phyloP scores from a whole-genome alignment of 208 protist genomes.

The Wallacemonas sp. region DNA sequence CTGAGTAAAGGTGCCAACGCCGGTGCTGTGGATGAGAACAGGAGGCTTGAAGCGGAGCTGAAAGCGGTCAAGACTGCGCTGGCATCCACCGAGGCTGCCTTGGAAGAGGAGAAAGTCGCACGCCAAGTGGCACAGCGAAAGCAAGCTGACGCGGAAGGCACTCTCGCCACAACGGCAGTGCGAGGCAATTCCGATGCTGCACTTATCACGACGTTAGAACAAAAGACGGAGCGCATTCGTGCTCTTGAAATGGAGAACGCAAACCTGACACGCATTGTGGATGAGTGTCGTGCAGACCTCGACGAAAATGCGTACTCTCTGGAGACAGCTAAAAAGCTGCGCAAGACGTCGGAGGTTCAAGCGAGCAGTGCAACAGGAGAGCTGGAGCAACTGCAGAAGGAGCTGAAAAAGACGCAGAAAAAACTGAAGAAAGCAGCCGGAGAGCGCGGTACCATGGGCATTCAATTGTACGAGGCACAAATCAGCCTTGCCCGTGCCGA shows the following conservation, averaged over 20 bases:
- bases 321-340: constrained; percentile 6
- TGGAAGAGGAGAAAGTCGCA: neutral
- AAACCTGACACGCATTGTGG: constrained; percentile 38
- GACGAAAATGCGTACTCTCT: constrained; percentile 12
- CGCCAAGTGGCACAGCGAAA: neutral
- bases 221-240: constrained; percentile 26
- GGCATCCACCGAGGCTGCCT: neutral
- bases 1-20: constrained; percentile 4
- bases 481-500: constrained; percentile 32
- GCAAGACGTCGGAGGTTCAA: constrained; percentile 3
- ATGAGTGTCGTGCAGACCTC: constrained; percentile 30
- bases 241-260: constrained; percentile 43
- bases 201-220: constrained; percentile 20
- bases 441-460: constrained; percentile 26
- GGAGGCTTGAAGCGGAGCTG: neutral
- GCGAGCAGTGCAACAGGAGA: neutral
- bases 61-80: neutral
- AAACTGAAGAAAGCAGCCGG: constrained; percentile 32
- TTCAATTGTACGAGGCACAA: constrained; percentile 38
- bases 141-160: constrained; percentile 15
- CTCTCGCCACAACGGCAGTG: neutral
- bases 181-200: constrained; percentile 9
- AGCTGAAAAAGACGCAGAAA: constrained; percentile 44
- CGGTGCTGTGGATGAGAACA: neutral
- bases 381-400: constrained; percentile 23